Conservation (phyloP, 805 yeast genomes). For the Kuraishia capsulata region DNA sequence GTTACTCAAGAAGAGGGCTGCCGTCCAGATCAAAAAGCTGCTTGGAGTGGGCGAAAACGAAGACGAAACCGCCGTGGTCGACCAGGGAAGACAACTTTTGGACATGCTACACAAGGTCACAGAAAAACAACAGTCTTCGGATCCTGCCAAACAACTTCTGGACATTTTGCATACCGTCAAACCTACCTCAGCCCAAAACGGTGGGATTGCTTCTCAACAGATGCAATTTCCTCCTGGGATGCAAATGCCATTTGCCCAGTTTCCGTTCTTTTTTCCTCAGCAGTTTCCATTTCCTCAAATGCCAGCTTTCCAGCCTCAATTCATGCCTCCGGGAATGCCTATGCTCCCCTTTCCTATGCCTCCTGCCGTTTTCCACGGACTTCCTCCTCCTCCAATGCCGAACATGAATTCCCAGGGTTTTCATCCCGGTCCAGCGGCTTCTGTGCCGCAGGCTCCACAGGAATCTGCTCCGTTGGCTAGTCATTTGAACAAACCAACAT, state of each 20-base stretch:
- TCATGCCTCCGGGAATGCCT: conserved; percentile 4
- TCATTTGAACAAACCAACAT: conserved; percentile 21
- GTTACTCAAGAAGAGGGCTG: conserved; percentile 54
- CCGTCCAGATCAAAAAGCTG: conserved; percentile 51
- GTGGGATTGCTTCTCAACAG: too few relatives aligned
- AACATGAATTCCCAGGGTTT: too few relatives aligned
- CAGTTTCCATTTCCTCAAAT: conserved; percentile 3
- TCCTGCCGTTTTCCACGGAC: not conserved
- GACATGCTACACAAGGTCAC: conserved; percentile 46
- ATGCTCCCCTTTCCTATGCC: not conserved
- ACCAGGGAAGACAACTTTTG: conserved; percentile 73
- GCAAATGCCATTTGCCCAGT: conserved; percentile 8
- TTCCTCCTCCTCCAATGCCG: not conserved
- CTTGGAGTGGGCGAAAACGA: conserved; percentile 43
- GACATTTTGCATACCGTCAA: conserved; percentile 3
- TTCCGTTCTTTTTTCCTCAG: conserved; percentile 10
- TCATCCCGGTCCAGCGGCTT: too few relatives aligned
- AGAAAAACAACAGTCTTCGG: conserved; percentile 6
- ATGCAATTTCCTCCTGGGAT: conserved; percentile 5
- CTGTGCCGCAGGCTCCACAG: too few relatives aligned
- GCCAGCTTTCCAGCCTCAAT: conserved; percentile 2
- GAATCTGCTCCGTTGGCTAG: too few relatives aligned
- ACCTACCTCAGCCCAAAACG: conserved; percentile 6
- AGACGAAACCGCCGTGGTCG: conserved; percentile 23
- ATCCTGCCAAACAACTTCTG: not conserved